These are phyloP conservation scores for Viridothelium virens DNA, from an alignment of 495 filamentous ascomycete species.

Conservation along the genomic window DNA sequence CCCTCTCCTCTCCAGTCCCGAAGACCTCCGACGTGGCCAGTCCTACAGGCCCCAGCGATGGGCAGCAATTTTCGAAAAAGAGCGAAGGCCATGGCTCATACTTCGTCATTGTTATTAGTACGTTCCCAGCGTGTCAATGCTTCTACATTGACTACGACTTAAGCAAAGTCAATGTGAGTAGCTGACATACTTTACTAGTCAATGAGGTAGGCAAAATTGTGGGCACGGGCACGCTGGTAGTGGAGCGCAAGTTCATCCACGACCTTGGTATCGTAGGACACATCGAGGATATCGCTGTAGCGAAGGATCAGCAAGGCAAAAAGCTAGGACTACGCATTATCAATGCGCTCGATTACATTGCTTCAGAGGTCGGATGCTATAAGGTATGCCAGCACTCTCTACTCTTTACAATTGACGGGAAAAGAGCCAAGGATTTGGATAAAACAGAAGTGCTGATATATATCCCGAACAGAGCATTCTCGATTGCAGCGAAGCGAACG, in stretches of 20 bases:
- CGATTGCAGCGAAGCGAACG: conserved; percentile 75
- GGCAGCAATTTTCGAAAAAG: not conserved
- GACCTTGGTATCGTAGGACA: conserved; percentile 76
- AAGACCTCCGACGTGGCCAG: not conserved
- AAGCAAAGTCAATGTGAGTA: not conserved
- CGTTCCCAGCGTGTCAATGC: not conserved
- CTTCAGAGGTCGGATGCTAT: conserved; percentile 79
- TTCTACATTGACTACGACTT: not conserved
- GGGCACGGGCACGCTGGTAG: conserved; percentile 77
- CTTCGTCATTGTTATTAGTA: conserved; percentile 5
- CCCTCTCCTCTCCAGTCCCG: not conserved
- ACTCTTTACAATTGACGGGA: not conserved
- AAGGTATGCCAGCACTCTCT: conserved; percentile 52
- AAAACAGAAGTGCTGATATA: not conserved
- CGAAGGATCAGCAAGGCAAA: conserved; percentile 91
- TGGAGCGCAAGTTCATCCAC: conserved; percentile 78
- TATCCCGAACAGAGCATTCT: conserved; percentile 54
- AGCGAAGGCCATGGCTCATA: conserved; percentile 2
- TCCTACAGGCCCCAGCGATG: not conserved
- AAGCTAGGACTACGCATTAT: conserved; percentile 89
- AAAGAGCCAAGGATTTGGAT: not conserved
- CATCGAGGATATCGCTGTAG: conserved; percentile 96
- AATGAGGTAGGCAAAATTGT: conserved; percentile 65
- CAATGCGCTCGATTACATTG: conserved; percentile 84
- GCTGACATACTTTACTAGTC: conserved; percentile 44